Conservation (phyloP, 2,329 filamentous ascomycete genomes). For the Ophiostoma triangulosporum region DNA sequence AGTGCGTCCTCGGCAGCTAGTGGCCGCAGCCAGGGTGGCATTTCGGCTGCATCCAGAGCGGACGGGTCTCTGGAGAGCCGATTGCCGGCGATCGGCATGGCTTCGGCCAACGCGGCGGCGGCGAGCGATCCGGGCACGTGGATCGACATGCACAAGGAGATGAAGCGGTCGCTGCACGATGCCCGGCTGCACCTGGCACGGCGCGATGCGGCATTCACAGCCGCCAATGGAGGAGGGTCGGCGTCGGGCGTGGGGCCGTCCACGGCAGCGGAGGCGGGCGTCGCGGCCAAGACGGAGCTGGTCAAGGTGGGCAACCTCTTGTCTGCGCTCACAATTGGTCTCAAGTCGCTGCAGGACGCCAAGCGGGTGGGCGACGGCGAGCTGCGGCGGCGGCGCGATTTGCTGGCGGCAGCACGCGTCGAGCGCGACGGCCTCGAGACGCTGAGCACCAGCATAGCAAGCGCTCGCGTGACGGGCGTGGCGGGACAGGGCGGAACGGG, state of each 20-base stretch:
- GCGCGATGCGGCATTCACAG: conserved; percentile 44
- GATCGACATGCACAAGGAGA: conserved; percentile 61
- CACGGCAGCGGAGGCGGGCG: conserved; percentile 45
- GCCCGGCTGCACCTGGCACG: conserved; percentile 51
- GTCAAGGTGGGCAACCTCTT: conserved; percentile 55
- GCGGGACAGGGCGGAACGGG: conserved; percentile 28
- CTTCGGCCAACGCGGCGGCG: conserved; percentile 26
- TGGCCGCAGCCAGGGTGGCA: conserved; percentile 7
- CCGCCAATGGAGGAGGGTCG: conserved; percentile 10
- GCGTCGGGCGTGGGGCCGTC: not conserved
- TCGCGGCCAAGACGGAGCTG: conserved; percentile 61
- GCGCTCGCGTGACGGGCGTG: conserved; percentile 32
- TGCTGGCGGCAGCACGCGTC: conserved; percentile 54
- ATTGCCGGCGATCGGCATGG: conserved; percentile 22
- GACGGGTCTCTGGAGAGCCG: conserved; percentile 17
- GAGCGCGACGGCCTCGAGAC: conserved; percentile 66
- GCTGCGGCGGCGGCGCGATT: conserved; percentile 54
- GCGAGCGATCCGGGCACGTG: conserved; percentile 53
- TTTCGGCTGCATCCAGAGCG: not conserved
- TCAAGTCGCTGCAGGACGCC: conserved; percentile 41
- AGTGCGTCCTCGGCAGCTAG: conserved; percentile 10
- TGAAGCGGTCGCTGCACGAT: conserved; percentile 58
- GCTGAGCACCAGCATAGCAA: conserved; percentile 44
- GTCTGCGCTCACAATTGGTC: conserved; percentile 49
- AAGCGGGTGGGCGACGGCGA: conserved; percentile 58